phyloP scores from a whole-genome alignment of 495 filamentous ascomycete species.

The Penicillium argentinense region DNA sequence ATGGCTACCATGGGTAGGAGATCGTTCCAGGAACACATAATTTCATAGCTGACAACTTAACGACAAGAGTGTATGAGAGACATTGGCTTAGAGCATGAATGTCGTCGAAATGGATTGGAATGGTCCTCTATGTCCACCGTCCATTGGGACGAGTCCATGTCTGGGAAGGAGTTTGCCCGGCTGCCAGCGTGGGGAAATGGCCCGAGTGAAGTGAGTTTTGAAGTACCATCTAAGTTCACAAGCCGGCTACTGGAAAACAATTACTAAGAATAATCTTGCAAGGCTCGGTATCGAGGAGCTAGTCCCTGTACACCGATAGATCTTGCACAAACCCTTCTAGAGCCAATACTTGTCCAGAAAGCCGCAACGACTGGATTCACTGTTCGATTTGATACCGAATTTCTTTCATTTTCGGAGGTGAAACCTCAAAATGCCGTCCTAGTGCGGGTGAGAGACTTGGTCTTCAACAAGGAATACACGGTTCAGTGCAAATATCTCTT shows the following conservation, averaged over 20 bases:
- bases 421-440: constrained; percentile 12
- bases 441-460: constrained; percentile 23
- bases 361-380: constrained; percentile 34
- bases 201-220: neutral
- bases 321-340: constrained; percentile 45
- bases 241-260: too few species aligned
- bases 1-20: neutral
- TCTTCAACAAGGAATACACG: constrained; percentile 34
- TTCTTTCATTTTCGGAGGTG: neutral
- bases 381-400: constrained; percentile 35
- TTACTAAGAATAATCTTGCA: neutral
- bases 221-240: neutral
- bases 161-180: neutral
- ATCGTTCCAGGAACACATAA: too few species aligned
- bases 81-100: neutral
- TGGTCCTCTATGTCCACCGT: neutral
- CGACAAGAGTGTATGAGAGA: neutral
- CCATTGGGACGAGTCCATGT: neutral
- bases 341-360: constrained; percentile 41
- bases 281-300: neutral
- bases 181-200: neutral
- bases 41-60: too few species aligned
- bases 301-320: constrained; percentile 40
- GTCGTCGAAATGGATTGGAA: neutral
- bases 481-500: constrained; percentile 51